Evolutionary conservation across 2,329 filamentous ascomycete species (phyloP).

Genomic region (Helotiales sp.): DNA sequence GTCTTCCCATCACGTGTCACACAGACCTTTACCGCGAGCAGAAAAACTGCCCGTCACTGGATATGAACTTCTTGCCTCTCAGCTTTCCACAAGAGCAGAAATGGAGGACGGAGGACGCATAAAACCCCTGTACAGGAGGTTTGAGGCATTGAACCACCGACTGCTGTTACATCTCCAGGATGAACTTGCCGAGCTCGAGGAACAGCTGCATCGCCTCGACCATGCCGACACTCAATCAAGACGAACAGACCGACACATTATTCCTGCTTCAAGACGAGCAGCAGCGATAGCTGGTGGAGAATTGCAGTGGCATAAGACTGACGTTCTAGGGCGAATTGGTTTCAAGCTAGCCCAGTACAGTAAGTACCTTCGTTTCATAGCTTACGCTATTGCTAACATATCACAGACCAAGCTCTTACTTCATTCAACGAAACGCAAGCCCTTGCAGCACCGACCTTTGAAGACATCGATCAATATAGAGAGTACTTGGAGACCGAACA

Average conservation of each 20-base stretch:
- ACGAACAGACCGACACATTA: slow-evolving; percentile 32
- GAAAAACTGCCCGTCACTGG: slow-evolving; percentile 52
- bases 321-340: slow-evolving; percentile 62
- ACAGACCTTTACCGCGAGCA: slow-evolving; percentile 32
- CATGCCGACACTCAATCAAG: slow-evolving; percentile 49
- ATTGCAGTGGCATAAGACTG: slow-evolving; percentile 59
- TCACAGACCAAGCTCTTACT: slow-evolving; percentile 55
- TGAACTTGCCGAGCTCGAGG: slow-evolving; percentile 78
- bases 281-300: slow-evolving; percentile 53
- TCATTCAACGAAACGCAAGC: slow-evolving; percentile 56
- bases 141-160: slow-evolving; percentile 79
- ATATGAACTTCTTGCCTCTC: slow-evolving; percentile 63
- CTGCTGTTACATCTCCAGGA: slow-evolving; percentile 82
- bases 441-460: slow-evolving; percentile 47
- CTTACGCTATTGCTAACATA: not conserved
- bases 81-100: slow-evolving; percentile 38
- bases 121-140: slow-evolving; percentile 76
- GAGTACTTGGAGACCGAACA: slow-evolving; percentile 54
- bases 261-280: slow-evolving; percentile 60
- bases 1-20: slow-evolving; percentile 32
- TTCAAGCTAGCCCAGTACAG: slow-evolving; percentile 69
- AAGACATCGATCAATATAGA: slow-evolving; percentile 54
- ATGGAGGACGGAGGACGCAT: slow-evolving; percentile 23
- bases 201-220: slow-evolving; percentile 72
- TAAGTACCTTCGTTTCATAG: slow-evolving; percentile 38